Evolutionary conservation across 202 grass and related monocot species (phyloP).

Genomic region (Tripidium arundinaceum): DNA sequence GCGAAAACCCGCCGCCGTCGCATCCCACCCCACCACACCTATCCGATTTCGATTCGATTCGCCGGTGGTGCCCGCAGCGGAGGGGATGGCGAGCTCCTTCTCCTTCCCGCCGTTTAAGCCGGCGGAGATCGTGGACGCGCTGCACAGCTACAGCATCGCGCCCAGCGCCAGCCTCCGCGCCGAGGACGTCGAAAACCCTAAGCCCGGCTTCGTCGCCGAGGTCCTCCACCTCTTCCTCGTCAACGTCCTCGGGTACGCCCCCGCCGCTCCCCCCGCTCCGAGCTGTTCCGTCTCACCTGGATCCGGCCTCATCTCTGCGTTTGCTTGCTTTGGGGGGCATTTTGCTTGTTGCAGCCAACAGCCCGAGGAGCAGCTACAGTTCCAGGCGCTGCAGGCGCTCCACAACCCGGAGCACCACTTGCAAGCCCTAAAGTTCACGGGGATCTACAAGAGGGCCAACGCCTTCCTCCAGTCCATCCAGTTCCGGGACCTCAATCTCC

Average conservation of each 20-base stretch:
- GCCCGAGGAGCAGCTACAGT: slow-evolving; percentile 51
- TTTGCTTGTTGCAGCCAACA: slow-evolving; percentile 28
- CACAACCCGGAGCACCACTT: slow-evolving; percentile 60
- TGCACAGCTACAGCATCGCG: slow-evolving; percentile 42
- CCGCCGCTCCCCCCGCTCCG: no score
- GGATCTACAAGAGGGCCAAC: slow-evolving; percentile 29
- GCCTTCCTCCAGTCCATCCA: slow-evolving; percentile 52
- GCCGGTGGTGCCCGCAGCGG: neutral
- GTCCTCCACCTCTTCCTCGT: slow-evolving; percentile 50
- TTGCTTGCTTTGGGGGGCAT: no score
- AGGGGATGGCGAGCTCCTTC: slow-evolving; percentile 39
- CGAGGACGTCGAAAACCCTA: slow-evolving; percentile 52
- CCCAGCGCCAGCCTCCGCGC: slow-evolving; percentile 13
- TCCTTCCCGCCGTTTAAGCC: slow-evolving; percentile 51
- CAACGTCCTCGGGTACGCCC: slow-evolving; percentile 19
- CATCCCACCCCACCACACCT: no score
- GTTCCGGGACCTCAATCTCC: slow-evolving; percentile 44
- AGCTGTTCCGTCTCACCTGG: neutral
- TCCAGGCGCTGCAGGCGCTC: slow-evolving; percentile 36
- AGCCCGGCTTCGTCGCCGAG: slow-evolving; percentile 41
- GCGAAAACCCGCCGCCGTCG: no score
- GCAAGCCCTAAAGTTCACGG: slow-evolving; percentile 10
- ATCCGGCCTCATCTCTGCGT: neutral
- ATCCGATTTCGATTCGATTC: neutral
- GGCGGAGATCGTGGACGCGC: slow-evolving; percentile 37